Evolutionary conservation across 2,329 filamentous ascomycete genomes (phyloP), one percentile per base, ranked within the genome.

Genomic region (Colletotrichum simmondsii): DNA sequence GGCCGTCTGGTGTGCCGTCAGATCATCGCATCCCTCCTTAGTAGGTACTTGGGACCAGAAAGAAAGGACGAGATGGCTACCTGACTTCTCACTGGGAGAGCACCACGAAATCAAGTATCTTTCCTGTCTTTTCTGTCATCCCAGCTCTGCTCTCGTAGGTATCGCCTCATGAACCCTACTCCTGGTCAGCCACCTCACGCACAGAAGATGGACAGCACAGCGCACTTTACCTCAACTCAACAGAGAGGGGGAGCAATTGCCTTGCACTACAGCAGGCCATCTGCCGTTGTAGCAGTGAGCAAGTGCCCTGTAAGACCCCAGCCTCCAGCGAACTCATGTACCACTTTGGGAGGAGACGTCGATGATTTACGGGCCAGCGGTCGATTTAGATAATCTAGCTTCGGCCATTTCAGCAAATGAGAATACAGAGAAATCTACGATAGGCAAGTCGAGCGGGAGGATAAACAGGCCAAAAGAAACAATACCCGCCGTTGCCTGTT

Each of bases 1-100:
- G 61, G 67, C 37, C 68, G 67, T 73, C 71, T 73, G 67, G 56
- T 73, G 62, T 66, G n/a, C 71, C 68, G 68, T 73, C 70, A 61
- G 66, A 72, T 72, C 70, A 65, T 71, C 57, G 61, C 54, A 65
- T 53, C 67, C 54, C 58, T 35, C 32, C 32, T 35, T 8, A 58
- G 56, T 54, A 46, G 19, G 19, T 35, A 35, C 32, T 35, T 35
- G 32, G 32, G 32, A 35, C 32, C 32, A 35, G 32, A 35, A 8
- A 16, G 62, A 56, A 63, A 26, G 19, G 24, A 68, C 58, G 14
- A 35, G 19, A 46, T 35, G 30, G 58, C 14, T 66, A 73, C 71
- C 37, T 71, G 32, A 28, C 16, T 14, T 19, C 16, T 11, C 10
- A 1, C 22, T 19, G 3, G n/a, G 3, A 1, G n/a, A 24, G 30